A percentile compares a stretch with the other conserved stretches of the same genome.
phyloP scores from a whole-genome alignment of 495 filamentous ascomycete genomes.

The Aspergillus bertholletiae region DNA sequence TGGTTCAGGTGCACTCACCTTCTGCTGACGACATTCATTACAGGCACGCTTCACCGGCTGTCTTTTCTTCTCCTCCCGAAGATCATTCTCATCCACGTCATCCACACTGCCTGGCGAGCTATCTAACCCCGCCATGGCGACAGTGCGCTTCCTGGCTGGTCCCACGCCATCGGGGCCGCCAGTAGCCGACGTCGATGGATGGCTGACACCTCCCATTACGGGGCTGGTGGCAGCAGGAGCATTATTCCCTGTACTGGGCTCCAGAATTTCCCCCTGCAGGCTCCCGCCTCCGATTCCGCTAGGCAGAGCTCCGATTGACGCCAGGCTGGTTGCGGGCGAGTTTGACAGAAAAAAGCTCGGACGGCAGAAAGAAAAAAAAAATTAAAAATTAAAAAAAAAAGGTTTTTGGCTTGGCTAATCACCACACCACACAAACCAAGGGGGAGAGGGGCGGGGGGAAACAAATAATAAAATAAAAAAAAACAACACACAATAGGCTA shows the following conservation, averaged over 20 bases:
- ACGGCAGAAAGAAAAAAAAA: background rate
- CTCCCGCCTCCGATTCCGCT: constrained; percentile 36
- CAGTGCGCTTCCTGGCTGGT: constrained; percentile 44
- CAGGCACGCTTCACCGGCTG: constrained; percentile 84
- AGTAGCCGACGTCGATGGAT: constrained; percentile 31
- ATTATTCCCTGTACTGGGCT: constrained; percentile 31
- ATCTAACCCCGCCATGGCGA: constrained; percentile 48
- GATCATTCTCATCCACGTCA: constrained; percentile 57
- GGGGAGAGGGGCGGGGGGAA: background rate
- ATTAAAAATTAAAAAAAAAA: background rate
- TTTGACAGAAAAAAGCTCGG: background rate
- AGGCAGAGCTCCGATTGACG: constrained; percentile 32
- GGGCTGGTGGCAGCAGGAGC: constrained; percentile 37
- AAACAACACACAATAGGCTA: too few species aligned
- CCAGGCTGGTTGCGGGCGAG: constrained; percentile 34
- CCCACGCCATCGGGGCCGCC: constrained; percentile 28
- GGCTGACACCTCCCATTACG: constrained; percentile 43
- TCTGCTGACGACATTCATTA: constrained; percentile 94
- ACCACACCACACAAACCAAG: background rate
- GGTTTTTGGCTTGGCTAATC: background rate
- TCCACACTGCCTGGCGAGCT: constrained; percentile 71
- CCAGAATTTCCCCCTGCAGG: constrained; percentile 28
- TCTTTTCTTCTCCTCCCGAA: constrained; percentile 58
- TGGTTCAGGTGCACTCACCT: constrained; percentile 48
- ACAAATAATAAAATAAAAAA: background rate